Base-by-base conservation (phyloP, 257 asterid species). In the Jacaranda copaia region DNA sequence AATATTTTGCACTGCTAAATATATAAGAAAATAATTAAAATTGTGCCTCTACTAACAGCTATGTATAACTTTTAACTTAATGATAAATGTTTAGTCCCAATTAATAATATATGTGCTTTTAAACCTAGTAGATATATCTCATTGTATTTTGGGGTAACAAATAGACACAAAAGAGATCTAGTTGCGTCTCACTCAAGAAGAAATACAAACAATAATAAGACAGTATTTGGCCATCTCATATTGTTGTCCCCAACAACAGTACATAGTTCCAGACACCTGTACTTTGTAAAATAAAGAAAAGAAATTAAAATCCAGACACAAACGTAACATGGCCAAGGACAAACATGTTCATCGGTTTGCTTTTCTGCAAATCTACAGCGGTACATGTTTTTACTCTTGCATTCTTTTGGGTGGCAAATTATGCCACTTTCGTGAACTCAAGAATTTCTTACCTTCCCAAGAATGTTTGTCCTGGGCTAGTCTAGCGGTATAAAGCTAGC, bases 161-260 rank as follows among this genome's bases (percentile, higher is more conserved):
- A 10, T 36, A 61, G 75, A 35, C 15, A 6, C 18, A 9, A 35
- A 4, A 52, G 16, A 49, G 74, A 25, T 25, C 32, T 0, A 70
- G 75, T 53, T 68, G 74, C 46, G 36, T 49, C 46, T 68, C 0
- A 25, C 46, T 13, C 32, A 25, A 25, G 32, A 25, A 25, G 32
- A 25, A 25, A 25, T 25, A 25, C 32, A 25, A 52, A 70, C 18
- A 59, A n/a, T 46, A 32, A 16, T 13, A 38, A 32, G 72, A 77
- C 76, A 77, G 19, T 38, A 32, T 43, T 77, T 62, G 67, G 58
- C 35, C 46, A 68, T 68, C 70, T 67, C 61, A 48, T 14, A 12
- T 43, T 11, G 42, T 48, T 69, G 80, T 69, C 81, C 56, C 38
- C 79, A 67, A 64, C 61, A 20, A 39, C 35, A 39, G 20, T 42